Base-by-base conservation (phyloP, 306 rosid genomes). In the Vigna nakashimae region DNA sequence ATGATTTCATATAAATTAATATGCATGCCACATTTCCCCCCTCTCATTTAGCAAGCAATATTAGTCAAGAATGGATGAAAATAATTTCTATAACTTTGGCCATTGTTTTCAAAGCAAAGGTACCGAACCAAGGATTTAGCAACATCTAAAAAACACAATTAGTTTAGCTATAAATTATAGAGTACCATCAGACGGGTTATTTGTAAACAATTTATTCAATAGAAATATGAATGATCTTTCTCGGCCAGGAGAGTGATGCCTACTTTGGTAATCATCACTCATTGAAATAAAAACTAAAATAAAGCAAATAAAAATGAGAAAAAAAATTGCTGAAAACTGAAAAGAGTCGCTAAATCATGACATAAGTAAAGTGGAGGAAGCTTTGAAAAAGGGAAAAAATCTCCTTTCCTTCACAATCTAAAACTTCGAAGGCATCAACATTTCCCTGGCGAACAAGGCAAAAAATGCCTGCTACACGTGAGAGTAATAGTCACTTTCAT, bases 151-250 rank as follows among this genome's bases (percentile, higher is more conserved):
- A n/a, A 43, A 6, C 45, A 40, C 12, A 62, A 60, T 43, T 46
- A 34, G 64, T 69, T 63, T 62, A 51, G 34, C 46, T 9, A 53
- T 58, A 81, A 46, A 74, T 65, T 52, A 42, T 43, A 73, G 69
- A 45, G 26, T 49, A 17, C 15, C 58, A 43, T 56, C 62, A 56
- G 50, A 43, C 6, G 53, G 65, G 34, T 4, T 10, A 58, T 16
- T 48, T 22, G 59, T 30, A 34, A 48, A 32, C 36, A 24, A 24
- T 70, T 78, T 32, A 45, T 52, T 22, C 51, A 56, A 50, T 68
- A 11, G 38, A 36, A 68, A 32, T 57, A 60, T 71, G 43, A 50
- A 62, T 71, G 57, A 62, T 71, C 22, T 26, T 71, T 49, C 78
- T 38, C 38, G 22, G 18, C 58, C 38, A 52, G 14, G 51, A 52